Conservation (phyloP, 116 monocot species). For the Iris pallida region DNA sequence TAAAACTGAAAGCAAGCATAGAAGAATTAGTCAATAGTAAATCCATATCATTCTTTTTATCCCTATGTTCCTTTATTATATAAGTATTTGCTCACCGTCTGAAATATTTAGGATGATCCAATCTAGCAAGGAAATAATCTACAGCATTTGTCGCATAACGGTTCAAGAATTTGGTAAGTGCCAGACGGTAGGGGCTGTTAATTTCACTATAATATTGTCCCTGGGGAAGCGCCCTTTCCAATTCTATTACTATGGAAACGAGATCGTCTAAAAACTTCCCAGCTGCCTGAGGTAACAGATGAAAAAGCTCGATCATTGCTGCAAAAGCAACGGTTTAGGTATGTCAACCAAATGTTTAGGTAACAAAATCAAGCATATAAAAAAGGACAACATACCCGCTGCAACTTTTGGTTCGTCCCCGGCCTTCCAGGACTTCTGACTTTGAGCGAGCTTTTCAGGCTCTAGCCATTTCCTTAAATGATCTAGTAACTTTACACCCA, state of each 20-base stretch:
- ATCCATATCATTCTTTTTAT: background rate
- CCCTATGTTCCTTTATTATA: constrained; percentile 1
- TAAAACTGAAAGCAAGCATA: constrained; percentile 53
- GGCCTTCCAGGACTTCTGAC: constrained; percentile 90
- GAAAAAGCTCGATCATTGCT: constrained; percentile 99
- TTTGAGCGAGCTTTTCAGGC: constrained; percentile 96
- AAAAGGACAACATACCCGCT: constrained; percentile 52
- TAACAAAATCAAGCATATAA: background rate
- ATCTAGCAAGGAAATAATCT: constrained; percentile 89
- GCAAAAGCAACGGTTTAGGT: constrained; percentile 15
- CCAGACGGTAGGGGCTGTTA: constrained; percentile 91
- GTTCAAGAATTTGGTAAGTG: constrained; percentile 91
- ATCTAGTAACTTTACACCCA: constrained; percentile 89
- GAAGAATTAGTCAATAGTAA: background rate
- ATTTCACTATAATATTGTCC: constrained; percentile 99
- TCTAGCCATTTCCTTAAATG: constrained; percentile 99
- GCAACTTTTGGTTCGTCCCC: constrained; percentile 99
- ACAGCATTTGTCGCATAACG: constrained; percentile 89
- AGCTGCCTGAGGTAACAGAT: constrained; percentile 93
- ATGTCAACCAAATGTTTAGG: background rate
- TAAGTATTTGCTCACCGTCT: constrained; percentile 35
- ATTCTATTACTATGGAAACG: constrained; percentile 88
- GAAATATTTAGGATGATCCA: constrained; percentile 88
- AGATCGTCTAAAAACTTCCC: constrained; percentile 95
- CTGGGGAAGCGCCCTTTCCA: constrained; percentile 85